A percentile compares a stretch with the other conserved stretches of the same genome.
phyloP scores from a whole-genome alignment of 345 rosid species.

The Bretschneidera sinensis region DNA sequence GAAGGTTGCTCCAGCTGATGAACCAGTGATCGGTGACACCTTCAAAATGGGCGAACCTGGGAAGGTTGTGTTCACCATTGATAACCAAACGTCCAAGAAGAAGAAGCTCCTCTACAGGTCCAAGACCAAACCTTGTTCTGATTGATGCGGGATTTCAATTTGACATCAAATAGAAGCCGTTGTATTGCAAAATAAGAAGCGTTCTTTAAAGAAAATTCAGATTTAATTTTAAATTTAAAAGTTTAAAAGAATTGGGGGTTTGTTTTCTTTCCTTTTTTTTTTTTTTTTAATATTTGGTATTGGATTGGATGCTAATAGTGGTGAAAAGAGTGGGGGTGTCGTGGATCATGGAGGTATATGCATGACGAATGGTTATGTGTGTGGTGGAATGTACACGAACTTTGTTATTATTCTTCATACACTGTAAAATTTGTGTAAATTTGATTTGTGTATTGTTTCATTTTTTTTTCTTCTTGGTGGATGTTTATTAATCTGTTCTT shows the following conservation, averaged over 20 bases:
- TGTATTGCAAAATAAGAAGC: constrained; percentile 16
- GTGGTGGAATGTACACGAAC: constrained; percentile 10
- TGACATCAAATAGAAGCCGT: constrained; percentile 8
- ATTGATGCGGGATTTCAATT: constrained; percentile 15
- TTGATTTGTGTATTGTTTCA: background rate
- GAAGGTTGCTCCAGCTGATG: constrained; percentile 46
- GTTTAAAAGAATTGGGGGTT: too few species aligned
- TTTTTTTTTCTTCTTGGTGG: background rate
- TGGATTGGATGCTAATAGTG: background rate
- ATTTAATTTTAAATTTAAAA: too few species aligned
- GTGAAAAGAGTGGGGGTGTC: background rate
- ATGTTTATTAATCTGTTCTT: too few species aligned
- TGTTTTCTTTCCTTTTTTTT: background rate
- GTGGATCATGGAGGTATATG: too few species aligned
- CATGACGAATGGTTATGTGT: constrained; percentile 1
- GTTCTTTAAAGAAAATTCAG: constrained; percentile 9
- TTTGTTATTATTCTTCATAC: background rate
- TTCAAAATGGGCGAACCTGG: constrained; percentile 74
- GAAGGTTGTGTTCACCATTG: constrained; percentile 60
- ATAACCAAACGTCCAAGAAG: constrained; percentile 77
- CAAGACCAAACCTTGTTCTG: constrained; percentile 50
- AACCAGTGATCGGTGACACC: constrained; percentile 51
- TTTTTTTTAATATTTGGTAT: background rate
- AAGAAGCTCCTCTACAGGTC: constrained; percentile 87
- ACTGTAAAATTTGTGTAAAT: constrained; percentile 17